Percentiles rank a stretch among this genome's conserved stretches.
Conservation (phyloP, 208 protist genomes). For the Tritrichomonas foetus region DNA sequence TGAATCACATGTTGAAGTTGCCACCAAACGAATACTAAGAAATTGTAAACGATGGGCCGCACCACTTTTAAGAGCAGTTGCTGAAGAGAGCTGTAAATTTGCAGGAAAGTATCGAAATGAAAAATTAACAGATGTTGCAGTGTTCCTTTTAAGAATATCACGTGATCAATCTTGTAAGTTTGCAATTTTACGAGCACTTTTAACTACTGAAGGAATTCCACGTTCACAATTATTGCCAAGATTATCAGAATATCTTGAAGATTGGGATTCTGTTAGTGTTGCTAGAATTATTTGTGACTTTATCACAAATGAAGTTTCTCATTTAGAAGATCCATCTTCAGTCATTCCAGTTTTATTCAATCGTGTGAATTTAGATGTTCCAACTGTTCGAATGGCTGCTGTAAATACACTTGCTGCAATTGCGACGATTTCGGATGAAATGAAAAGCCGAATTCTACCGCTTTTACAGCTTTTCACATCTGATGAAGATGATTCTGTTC, state of each 20-base stretch:
- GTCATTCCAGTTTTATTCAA: background rate
- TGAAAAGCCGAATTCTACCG: background rate
- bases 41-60: background rate
- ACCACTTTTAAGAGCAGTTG: background rate
- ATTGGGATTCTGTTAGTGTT: background rate
- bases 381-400: constrained; percentile 4
- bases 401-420: background rate
- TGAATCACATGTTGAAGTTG: background rate
- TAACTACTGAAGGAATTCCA: constrained; percentile 28
- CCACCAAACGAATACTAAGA: background rate
- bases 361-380: background rate
- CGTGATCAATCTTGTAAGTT: background rate
- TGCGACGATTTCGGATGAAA: background rate
- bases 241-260: constrained; percentile 7
- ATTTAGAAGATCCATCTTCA: background rate
- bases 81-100: background rate
- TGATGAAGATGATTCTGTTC: constrained; percentile 15
- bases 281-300: background rate
- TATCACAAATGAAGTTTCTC: background rate
- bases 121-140: background rate
- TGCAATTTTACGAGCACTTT: background rate
- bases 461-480: background rate
- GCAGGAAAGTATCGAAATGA: background rate
- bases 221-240: background rate
- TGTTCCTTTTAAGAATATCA: background rate